Conservation (phyloP, 1,284 basidiomycete species). For the Lignosus rhinocerotis region DNA sequence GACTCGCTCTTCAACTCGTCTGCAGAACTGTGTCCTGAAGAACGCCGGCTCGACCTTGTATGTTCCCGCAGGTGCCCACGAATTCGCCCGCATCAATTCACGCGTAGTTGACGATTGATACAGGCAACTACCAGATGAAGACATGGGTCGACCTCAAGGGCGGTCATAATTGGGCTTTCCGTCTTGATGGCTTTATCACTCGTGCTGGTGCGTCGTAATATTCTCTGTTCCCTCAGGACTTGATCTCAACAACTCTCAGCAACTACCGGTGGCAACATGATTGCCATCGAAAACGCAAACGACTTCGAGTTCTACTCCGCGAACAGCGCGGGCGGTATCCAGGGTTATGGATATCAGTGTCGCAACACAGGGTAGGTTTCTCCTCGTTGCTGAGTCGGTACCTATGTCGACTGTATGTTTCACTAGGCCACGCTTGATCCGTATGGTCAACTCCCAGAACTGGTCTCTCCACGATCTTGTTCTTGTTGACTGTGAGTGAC, state of each 20-base stretch:
- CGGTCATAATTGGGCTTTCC: constrained; percentile 36
- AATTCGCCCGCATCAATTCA: too few species aligned
- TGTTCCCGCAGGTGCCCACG: constrained; percentile 28
- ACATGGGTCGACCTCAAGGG: constrained; percentile 35
- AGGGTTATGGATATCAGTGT: constrained; percentile 35
- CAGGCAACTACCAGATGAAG: constrained; percentile 34
- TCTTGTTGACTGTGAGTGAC: constrained; percentile 36
- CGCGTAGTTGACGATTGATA: background rate
- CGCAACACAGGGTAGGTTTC: constrained; percentile 35
- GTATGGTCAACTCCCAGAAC: constrained; percentile 34
- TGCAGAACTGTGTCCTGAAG: constrained; percentile 31
- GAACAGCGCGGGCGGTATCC: constrained; percentile 38
- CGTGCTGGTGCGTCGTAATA: constrained; percentile 24
- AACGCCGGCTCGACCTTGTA: constrained; percentile 34
- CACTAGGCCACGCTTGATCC: constrained; percentile 34
- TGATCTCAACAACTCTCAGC: constrained; percentile 16
- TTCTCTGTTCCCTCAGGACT: background rate
- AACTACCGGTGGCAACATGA: constrained; percentile 36
- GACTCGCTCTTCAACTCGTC: background rate
- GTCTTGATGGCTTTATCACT: constrained; percentile 36
- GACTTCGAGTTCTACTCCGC: constrained; percentile 41
- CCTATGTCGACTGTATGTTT: background rate
- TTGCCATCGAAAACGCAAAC: constrained; percentile 34
- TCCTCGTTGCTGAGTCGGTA: background rate
- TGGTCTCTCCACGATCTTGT: constrained; percentile 40